A percentile compares a stretch with the other conserved stretches of the same genome.
These are phyloP conservation scores for Fragaria ananassa DNA, from an alignment of 306 rosid genomes.

Conservation along the genomic window DNA sequence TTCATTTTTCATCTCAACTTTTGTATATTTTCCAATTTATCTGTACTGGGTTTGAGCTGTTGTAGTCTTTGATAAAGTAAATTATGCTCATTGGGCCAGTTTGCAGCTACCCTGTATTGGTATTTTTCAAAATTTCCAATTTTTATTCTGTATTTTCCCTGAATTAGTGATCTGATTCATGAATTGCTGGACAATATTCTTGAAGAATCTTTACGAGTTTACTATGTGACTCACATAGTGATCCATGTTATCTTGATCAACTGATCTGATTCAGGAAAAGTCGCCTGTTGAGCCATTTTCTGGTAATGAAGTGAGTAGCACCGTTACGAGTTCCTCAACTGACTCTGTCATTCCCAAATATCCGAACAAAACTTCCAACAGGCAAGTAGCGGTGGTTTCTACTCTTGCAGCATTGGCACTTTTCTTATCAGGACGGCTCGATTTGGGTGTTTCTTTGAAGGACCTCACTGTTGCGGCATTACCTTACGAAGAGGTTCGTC, in stretches of 20 bases:
- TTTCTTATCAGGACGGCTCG: constrained; percentile 64
- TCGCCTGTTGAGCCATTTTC: constrained; percentile 36
- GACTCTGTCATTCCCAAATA: constrained; percentile 43
- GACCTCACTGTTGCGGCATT: constrained; percentile 78
- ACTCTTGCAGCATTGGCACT: constrained; percentile 71
- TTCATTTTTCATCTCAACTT: constrained; percentile 1
- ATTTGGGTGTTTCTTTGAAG: constrained; percentile 90
- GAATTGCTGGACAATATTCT: neutral
- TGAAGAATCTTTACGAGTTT: neutral
- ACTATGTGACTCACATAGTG: neutral
- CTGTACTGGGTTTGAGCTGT: constrained; percentile 9
- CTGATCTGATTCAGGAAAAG: constrained; percentile 35
- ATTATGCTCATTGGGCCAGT: neutral
- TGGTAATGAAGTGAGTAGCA: constrained; percentile 26
- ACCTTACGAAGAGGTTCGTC: constrained; percentile 77
- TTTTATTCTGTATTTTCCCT: neutral
- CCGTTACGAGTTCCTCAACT: constrained; percentile 34
- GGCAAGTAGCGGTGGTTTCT: constrained; percentile 58
- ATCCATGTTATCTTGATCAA: neutral
- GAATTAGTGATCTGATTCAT: neutral
- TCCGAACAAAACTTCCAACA: constrained; percentile 62
- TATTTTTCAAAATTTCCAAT: neutral
- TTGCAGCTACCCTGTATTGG: neutral
- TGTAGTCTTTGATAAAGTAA: neutral
- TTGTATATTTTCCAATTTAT: neutral